A percentile compares a stretch with the other conserved stretches of the same genome.
phyloP scores from a whole-genome alignment of 1,284 basidiomycete species.

The Rhodotorula sp. region DNA sequence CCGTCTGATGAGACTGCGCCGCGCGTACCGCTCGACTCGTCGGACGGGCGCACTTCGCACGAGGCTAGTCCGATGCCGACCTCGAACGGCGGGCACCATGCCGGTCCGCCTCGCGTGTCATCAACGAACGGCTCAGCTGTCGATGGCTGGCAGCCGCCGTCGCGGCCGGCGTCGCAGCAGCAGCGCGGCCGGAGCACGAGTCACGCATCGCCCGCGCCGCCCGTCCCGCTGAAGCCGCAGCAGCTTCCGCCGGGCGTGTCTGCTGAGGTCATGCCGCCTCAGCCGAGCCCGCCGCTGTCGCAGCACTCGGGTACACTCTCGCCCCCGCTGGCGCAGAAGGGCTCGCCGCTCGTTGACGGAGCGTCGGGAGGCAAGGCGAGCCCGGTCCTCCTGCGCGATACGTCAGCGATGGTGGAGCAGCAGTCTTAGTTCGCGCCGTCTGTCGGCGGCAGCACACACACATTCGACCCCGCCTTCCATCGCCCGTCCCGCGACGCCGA shows the following conservation, averaged over 20 bases:
- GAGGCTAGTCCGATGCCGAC: constrained; percentile 5
- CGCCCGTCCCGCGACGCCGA: no score
- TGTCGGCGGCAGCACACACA: no score
- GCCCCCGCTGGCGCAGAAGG: background rate
- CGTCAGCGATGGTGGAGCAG: no score
- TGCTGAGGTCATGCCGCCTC: background rate
- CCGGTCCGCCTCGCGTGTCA: background rate
- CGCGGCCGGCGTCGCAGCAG: background rate
- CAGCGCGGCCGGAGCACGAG: background rate
- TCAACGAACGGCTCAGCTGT: background rate
- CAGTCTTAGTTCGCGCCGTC: no score
- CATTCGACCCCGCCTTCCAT: no score
- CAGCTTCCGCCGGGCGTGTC: background rate
- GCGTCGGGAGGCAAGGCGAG: background rate
- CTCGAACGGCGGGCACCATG: background rate
- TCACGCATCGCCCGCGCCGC: background rate
- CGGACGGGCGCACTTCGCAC: background rate
- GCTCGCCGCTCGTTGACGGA: background rate
- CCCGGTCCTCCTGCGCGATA: no score
- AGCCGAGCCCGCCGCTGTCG: constrained; percentile 8
- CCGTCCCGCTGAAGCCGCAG: constrained; percentile 1
- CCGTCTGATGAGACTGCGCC: background rate
- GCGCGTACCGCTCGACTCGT: background rate
- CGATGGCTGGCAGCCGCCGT: background rate
- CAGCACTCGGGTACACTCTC: background rate